Evolutionary conservation across 208 protist species (phyloP).

Genomic region (Giardia muris): DNA sequence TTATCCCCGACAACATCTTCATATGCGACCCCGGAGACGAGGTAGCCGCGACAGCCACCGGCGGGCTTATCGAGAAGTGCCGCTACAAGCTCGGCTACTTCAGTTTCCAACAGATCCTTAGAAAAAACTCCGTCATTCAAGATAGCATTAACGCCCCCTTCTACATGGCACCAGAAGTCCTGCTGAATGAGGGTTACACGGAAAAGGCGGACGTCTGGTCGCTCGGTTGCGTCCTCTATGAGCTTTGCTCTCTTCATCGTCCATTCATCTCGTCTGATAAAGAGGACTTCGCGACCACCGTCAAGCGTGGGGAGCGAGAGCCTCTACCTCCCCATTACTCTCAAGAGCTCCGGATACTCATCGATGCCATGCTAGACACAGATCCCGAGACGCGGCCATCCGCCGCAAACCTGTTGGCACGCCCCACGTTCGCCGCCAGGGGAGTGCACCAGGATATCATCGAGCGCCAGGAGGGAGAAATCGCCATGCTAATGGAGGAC

Average conservation of each 20-base stretch:
- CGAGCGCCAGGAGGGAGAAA: not conserved
- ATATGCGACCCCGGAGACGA: too few relatives aligned
- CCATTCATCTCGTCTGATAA: conserved; percentile 39
- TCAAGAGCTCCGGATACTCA: not conserved
- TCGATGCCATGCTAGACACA: not conserved
- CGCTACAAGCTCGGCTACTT: not conserved
- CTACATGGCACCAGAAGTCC: conserved; percentile 49
- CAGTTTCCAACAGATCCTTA: not conserved
- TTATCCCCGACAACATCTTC: not conserved
- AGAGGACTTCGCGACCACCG: not conserved
- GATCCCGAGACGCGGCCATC: not conserved
- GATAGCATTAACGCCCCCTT: conserved; percentile 43
- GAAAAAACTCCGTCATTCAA: conserved; percentile 25
- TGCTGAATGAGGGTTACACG: conserved; percentile 39
- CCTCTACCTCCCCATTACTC: not conserved
- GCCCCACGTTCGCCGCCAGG: not conserved
- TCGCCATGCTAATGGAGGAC: not conserved
- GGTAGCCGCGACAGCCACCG: too few relatives aligned
- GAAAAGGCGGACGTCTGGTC: conserved; percentile 49
- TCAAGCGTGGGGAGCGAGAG: not conserved
- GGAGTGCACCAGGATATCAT: not conserved
- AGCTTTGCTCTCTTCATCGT: conserved; percentile 39
- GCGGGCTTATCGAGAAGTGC: not conserved
- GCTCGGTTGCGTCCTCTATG: conserved; percentile 50
- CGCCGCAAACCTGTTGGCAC: not conserved